Conservation (phyloP, 2,329 filamentous ascomycete genomes). For the Hymenoscyphus albidus region DNA sequence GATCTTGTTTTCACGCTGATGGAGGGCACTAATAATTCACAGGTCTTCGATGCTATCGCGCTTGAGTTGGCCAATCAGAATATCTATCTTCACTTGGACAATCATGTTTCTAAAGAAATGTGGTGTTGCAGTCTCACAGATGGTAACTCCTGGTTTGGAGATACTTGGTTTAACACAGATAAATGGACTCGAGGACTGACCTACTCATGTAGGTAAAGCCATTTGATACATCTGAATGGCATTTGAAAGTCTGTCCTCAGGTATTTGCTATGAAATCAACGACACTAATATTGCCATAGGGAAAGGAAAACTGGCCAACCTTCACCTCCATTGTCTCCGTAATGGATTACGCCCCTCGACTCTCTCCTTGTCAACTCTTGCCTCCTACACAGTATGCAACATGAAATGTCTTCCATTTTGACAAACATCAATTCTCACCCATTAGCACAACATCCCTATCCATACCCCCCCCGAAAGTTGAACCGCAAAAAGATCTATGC, state of each 20-base stretch:
- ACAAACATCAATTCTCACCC: background rate
- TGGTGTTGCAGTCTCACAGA: slow-evolving; percentile 56
- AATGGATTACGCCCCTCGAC: slow-evolving; percentile 39
- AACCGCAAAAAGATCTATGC: too few species aligned
- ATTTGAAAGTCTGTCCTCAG: background rate
- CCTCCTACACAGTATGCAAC: slow-evolving; percentile 34
- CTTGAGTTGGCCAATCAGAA: slow-evolving; percentile 52
- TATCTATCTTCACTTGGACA: slow-evolving; percentile 57
- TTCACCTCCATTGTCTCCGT: slow-evolving; percentile 33
- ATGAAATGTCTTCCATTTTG: background rate
- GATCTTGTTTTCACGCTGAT: background rate
- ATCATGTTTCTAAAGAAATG: slow-evolving; percentile 54
- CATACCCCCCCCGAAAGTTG: too few species aligned
- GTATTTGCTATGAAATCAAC: slow-evolving; percentile 11
- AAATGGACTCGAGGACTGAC: slow-evolving; percentile 59
- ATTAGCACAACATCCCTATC: background rate
- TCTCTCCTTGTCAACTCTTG: slow-evolving; percentile 14
- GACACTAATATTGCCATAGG: slow-evolving; percentile 13
- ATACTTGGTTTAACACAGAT: slow-evolving; percentile 52
- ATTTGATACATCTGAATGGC: too few species aligned
- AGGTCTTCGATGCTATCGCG: slow-evolving; percentile 59
- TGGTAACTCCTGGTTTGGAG: slow-evolving; percentile 59
- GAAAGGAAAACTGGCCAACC: slow-evolving; percentile 21
- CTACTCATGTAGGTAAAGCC: slow-evolving; percentile 48
- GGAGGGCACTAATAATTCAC: background rate